Evolutionary conservation across 2,329 filamentous ascomycete species (phyloP).

Genomic region (Plenodomus lindquistii): DNA sequence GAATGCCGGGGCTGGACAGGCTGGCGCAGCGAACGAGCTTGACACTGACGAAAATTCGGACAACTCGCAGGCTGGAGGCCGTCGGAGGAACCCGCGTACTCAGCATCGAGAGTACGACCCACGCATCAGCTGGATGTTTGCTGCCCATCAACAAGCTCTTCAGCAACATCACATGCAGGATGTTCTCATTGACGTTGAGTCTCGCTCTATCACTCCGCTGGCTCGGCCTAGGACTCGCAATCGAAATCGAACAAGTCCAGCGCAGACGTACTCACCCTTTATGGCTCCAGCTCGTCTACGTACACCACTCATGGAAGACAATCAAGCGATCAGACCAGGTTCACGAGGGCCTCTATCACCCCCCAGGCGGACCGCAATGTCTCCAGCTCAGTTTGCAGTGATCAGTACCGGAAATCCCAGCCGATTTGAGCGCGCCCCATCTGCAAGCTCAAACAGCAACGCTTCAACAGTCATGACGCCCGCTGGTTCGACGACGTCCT

Average conservation of each 20-base stretch:
- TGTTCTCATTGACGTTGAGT: constrained; percentile 41
- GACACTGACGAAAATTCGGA: constrained; percentile 48
- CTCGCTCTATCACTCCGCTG: constrained; percentile 45
- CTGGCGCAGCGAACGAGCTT: constrained; percentile 30
- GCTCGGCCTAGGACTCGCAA: constrained; percentile 46
- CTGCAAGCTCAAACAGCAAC: constrained; percentile 33
- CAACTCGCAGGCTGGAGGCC: constrained; percentile 37
- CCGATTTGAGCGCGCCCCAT: constrained; percentile 31
- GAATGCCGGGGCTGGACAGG: constrained; percentile 28
- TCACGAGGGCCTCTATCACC: constrained; percentile 36
- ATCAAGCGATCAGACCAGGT: constrained; percentile 25
- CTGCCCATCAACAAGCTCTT: constrained; percentile 45
- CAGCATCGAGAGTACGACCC: constrained; percentile 45
- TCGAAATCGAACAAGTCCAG: constrained; percentile 43
- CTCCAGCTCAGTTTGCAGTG: constrained; percentile 23
- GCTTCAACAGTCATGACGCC: constrained; percentile 35
- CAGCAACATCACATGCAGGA: constrained; percentile 38
- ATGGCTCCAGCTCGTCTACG: constrained; percentile 39
- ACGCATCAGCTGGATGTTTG: constrained; percentile 48
- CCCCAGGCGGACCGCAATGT: constrained; percentile 29
- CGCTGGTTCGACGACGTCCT: constrained; percentile 32
- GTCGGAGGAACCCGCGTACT: constrained; percentile 24
- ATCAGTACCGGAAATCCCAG: constrained; percentile 14
- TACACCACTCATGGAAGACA: constrained; percentile 40
- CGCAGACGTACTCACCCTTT: constrained; percentile 42